Percentiles rank a stretch among this genome's conserved stretches.
These are phyloP conservation scores for Nemania bipapillata DNA, from an alignment of 2,329 filamentous ascomycete species.

Conservation along the genomic window DNA sequence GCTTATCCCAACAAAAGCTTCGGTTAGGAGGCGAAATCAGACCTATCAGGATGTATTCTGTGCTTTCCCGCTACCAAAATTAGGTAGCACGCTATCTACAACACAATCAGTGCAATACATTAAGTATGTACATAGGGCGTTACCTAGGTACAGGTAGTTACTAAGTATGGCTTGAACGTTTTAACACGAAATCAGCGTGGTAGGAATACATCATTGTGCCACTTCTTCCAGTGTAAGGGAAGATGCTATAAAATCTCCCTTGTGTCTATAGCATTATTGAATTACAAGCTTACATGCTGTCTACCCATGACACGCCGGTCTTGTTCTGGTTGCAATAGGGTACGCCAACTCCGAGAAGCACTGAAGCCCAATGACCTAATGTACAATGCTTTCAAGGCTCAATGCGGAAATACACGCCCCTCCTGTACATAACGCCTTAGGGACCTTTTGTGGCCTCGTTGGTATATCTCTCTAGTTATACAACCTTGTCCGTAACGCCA, in stretches of 20 bases:
- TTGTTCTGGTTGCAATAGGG: constrained; percentile 13
- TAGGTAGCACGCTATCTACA: too few species aligned
- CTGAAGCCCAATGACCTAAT: constrained; percentile 32
- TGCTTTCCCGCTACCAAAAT: too few species aligned
- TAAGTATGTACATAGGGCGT: background rate
- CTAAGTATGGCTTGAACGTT: background rate
- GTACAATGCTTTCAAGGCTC: constrained; percentile 41
- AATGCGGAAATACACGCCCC: constrained; percentile 27
- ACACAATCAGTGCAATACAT: too few species aligned
- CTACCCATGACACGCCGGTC: constrained; percentile 25
- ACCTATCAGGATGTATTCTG: too few species aligned
- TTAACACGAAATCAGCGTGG: background rate
- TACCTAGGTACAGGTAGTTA: background rate
- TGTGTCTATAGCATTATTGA: constrained; percentile 36
- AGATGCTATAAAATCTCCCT: constrained; percentile 7
- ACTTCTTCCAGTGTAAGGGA: background rate
- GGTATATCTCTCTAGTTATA: constrained; percentile 51
- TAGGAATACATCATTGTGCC: background rate
- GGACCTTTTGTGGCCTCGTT: constrained; percentile 39
- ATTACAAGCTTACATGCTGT: constrained; percentile 34
- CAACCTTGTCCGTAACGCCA: constrained; percentile 47
- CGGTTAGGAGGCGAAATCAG: too few species aligned
- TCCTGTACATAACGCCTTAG: constrained; percentile 34
- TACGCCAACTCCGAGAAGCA: constrained; percentile 29
- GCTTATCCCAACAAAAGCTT: too few species aligned